Evolutionary conservation across 176 grass and related monocot genomes (phyloP).

Genomic region (Coix lacrymajobi): DNA sequence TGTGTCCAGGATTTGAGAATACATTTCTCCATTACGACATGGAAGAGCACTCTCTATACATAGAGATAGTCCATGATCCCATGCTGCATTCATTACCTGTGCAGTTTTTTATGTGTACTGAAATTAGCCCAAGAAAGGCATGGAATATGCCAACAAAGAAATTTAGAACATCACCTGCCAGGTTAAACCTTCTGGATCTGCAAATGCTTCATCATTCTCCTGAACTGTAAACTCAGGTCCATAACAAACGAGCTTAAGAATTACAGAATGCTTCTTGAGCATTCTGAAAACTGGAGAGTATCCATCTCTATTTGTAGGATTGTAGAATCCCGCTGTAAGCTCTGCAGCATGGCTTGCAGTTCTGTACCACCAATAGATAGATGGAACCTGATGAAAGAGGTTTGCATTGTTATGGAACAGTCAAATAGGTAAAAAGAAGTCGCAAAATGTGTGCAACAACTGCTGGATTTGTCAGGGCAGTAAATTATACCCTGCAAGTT

Average conservation of each 20-base stretch:
- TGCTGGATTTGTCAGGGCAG: constrained; percentile 7
- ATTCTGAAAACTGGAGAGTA: constrained; percentile 73
- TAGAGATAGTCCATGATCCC: constrained; percentile 65
- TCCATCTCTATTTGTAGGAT: constrained; percentile 81
- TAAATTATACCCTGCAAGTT: neutral
- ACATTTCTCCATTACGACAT: constrained; percentile 43
- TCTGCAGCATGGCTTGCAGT: constrained; percentile 83
- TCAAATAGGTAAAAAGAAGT: neutral
- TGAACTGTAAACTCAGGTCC: constrained; percentile 37
- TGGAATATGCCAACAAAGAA: neutral
- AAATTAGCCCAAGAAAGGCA: neutral
- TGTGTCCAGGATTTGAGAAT: constrained; percentile 57
- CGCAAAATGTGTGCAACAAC: neutral
- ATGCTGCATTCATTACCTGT: constrained; percentile 72
- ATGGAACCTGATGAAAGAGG: constrained; percentile 63
- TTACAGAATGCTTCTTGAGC: constrained; percentile 70
- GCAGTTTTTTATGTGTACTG: neutral
- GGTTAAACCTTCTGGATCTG: constrained; percentile 60
- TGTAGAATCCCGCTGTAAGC: constrained; percentile 91
- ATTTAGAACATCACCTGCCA: constrained; percentile 68
- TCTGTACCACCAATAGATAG: constrained; percentile 84
- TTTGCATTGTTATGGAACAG: constrained; percentile 7
- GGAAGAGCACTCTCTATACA: constrained; percentile 62
- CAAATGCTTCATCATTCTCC: constrained; percentile 46
- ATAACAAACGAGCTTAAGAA: constrained; percentile 66